These are phyloP conservation scores for Paracorniculantispora psalliotae DNA, from an alignment of 2,329 filamentous ascomycete species.

Conservation along the genomic window DNA sequence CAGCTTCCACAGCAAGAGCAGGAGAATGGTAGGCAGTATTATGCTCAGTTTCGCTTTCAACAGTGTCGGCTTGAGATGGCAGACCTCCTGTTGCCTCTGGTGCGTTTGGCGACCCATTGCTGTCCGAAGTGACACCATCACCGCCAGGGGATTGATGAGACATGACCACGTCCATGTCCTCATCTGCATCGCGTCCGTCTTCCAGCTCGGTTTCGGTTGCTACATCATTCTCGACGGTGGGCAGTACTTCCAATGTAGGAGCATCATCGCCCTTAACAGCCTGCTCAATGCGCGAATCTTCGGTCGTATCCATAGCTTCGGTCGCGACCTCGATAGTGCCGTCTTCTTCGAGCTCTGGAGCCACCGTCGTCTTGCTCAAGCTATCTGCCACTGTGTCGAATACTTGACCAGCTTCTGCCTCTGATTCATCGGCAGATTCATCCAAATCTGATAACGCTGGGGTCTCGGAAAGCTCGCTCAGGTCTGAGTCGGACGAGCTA, in stretches of 20 bases:
- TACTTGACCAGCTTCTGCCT: conserved; percentile 22
- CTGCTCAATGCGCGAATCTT: not conserved
- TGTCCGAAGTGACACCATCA: not conserved
- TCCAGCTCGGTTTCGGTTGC: not conserved
- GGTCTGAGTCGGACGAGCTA: not conserved
- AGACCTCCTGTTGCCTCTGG: not conserved
- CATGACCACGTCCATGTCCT: not conserved
- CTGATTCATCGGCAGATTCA: not conserved
- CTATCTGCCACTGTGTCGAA: conserved; percentile 20
- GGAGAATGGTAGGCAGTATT: not conserved
- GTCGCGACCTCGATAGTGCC: not conserved
- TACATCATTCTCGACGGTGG: not conserved
- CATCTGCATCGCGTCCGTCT: not conserved
- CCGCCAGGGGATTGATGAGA: not conserved
- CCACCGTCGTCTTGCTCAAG: not conserved
- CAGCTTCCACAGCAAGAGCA: not conserved
- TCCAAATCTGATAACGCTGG: not conserved
- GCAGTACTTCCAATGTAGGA: not conserved
- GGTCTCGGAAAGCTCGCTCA: conserved; percentile 3
- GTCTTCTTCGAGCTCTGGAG: not conserved
- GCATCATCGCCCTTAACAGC: not conserved
- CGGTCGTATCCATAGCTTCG: not conserved
- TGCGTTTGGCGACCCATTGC: not conserved
- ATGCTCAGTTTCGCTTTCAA: not conserved
- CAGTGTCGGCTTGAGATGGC: not conserved